phyloP scores from a whole-genome alignment of 108 stramenopile genomes.

The Cyclotella distinguenda region DNA sequence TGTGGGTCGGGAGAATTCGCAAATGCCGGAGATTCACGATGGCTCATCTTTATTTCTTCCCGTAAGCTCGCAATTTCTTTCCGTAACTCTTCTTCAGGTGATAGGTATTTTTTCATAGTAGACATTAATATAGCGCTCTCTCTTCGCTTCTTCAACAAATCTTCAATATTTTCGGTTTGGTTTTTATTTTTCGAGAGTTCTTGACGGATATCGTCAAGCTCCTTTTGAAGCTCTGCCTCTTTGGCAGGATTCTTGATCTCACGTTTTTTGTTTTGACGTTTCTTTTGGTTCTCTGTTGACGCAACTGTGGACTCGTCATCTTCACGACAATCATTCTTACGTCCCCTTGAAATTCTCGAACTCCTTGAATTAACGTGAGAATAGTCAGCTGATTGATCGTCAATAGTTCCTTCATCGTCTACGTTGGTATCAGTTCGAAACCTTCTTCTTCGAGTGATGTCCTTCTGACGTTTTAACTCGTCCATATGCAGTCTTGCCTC shows the following conservation, averaged over 20 bases:
- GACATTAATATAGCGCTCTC: neutral
- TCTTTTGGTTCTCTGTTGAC: conserved; percentile 3
- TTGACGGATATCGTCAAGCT: conserved; percentile 2
- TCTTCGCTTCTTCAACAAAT: neutral
- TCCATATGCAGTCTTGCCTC: neutral
- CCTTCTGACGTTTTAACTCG: conserved; percentile 1
- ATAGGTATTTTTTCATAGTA: neutral
- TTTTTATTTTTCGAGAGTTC: conserved; percentile 3
- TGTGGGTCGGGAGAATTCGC: too few relatives aligned
- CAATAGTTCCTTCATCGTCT: neutral
- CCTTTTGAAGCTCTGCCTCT: neutral
- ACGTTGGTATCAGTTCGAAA: neutral
- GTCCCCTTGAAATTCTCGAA: neutral
- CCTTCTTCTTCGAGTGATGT: neutral
- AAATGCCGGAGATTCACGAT: conserved; percentile 4
- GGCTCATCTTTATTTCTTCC: conserved; percentile 20
- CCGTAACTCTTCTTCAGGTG: conserved; percentile 10
- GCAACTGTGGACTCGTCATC: conserved; percentile 15
- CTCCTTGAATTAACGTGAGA: neutral
- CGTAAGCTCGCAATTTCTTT: conserved; percentile 25
- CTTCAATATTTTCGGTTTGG: neutral
- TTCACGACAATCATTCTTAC: neutral
- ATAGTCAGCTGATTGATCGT: neutral
- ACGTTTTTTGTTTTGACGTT: neutral
- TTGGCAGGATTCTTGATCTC: neutral